These are phyloP conservation scores for Tetrahymena elliotti DNA, from an alignment of 73 alveolate genomes.

Conservation along the genomic window DNA sequence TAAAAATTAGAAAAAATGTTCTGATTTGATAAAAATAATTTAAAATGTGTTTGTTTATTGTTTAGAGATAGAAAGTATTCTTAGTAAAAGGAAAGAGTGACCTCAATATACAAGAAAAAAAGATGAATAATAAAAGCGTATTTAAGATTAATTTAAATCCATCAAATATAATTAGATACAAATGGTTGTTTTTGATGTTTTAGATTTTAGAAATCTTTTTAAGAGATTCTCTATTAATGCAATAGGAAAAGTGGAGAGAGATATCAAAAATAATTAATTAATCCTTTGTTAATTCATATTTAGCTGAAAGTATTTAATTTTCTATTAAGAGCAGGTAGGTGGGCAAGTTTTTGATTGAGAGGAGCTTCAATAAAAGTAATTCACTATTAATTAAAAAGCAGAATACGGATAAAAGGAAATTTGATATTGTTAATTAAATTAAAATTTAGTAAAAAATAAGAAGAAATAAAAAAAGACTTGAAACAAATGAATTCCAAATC, in stretches of 20 bases:
- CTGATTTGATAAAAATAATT: too few species aligned
- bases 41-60: neutral
- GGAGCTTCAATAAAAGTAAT: neutral
- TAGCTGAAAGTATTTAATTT: neutral
- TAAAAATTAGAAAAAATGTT: neutral
- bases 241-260: neutral
- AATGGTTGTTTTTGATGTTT: neutral
- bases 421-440: neutral
- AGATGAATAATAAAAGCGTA: neutral
- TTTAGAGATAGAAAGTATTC: neutral
- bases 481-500: neutral
- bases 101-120: neutral
- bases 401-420: neutral
- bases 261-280: neutral
- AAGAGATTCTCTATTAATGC: neutral
- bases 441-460: neutral
- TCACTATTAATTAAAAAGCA: neutral
- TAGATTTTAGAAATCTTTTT: neutral
- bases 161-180: neutral
- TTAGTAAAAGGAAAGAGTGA: neutral
- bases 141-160: neutral
- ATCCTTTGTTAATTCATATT: too few species aligned
- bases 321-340: neutral
- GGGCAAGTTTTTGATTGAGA: neutral
- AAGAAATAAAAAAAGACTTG: neutral